Base-by-base conservation (phyloP, 495 filamentous ascomycete species). In the Hypoxylon cercidicola region DNA sequence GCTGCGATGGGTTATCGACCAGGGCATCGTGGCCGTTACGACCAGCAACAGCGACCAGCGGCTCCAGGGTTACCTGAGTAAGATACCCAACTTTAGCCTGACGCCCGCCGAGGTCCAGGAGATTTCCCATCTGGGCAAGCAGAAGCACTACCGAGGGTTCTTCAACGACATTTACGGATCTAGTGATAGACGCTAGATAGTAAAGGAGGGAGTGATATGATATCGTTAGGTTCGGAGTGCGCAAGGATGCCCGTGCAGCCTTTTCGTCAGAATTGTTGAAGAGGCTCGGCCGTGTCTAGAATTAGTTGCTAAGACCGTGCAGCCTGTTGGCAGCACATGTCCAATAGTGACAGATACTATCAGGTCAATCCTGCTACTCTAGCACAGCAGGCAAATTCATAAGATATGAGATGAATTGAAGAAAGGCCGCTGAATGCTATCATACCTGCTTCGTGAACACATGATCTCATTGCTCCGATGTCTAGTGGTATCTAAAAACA, bases 1-100 rank as follows among this genome's bases (percentile, higher is more conserved):
- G 16, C 67, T 96, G 60, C 75, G 93, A 55, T 97, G 93, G 93
- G 84, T 83, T 25, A 75, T 96, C 32, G 91, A 97, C 63, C 90
- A 92, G 70, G 91, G 88, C 39, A 76, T 90, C 50, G 86, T 93
- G n/a, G 78, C 85, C 0, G 76, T 96, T 62, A 96, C 92, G 1
- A 96, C 93, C 15, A 93, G 87, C 72, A 76, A 78, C 34, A 96
- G 84, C 60, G 88, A 93, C 76, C 75, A 88, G 58, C 77, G 92
- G 47, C 64, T 97, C 70, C 82, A 80, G 61, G 82, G 83, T 58
- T 94, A 90, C 68, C 68, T 93, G 66, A 72, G 79, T 10, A 79
- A 74, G 13, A 63, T 90, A 53, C 85, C 83, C 4, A 50, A 55
- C 18, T 95, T 96, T 75, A 87, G 87, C 66, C 72, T 96, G 67